phyloP scores from a whole-genome alignment of 441 rosid genomes.

The Metrosideros polymorpha region DNA sequence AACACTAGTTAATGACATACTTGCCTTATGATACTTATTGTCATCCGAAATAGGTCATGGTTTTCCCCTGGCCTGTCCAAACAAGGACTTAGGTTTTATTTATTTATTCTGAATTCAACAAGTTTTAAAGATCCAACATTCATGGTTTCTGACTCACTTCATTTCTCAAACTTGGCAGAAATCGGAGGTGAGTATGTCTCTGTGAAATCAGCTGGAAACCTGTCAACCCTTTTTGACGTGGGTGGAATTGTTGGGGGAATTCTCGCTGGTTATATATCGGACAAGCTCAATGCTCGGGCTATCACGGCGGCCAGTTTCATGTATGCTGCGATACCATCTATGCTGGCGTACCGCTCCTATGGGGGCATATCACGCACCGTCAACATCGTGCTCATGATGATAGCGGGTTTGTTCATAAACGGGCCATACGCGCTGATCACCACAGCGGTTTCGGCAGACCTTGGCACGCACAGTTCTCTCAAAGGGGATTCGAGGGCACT shows the following conservation, averaged over 20 bases:
- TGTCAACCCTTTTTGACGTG: constrained; percentile 40
- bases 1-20: not conserved
- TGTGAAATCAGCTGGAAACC: constrained; percentile 90
- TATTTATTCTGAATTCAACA: not conserved
- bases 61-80: not conserved
- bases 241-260: constrained; percentile 70
- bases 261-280: constrained; percentile 81
- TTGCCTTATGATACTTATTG: not conserved
- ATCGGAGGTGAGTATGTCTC: constrained; percentile 82
- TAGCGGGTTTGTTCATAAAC: constrained; percentile 77
- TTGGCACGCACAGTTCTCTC: constrained; percentile 78
- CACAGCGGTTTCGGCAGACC: constrained; percentile 8
- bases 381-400: constrained; percentile 80
- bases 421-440: constrained; percentile 39
- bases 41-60: not conserved
- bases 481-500: constrained; percentile 88
- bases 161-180: constrained; percentile 32
- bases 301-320: constrained; percentile 40
- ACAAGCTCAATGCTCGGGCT: constrained; percentile 74
- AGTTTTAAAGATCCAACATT: not conserved
- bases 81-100: not conserved
- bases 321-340: constrained; percentile 59
- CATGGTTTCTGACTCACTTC: not conserved
- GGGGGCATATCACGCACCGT: constrained; percentile 50
- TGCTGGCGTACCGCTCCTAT: constrained; percentile 35